Evolutionary conservation across 306 rosid genomes (phyloP), one percentile per base, ranked within the genome.

Genomic region (Carpinus viminea): DNA sequence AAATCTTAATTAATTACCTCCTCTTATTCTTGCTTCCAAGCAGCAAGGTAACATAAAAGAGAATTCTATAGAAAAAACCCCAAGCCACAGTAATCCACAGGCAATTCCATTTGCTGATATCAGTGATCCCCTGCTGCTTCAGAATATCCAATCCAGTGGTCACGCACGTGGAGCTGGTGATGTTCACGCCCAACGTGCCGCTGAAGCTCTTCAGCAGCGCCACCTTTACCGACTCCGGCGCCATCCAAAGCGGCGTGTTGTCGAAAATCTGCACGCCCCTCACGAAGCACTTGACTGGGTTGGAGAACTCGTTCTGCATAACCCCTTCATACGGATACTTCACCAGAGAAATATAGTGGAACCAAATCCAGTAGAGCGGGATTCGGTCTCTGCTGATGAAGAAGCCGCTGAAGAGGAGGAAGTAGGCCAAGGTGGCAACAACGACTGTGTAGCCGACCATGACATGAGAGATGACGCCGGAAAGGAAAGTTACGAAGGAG

Each of bases 261-360:
- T 94, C 98, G 48, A 94, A 94, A 84, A 94, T 82, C 84, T 94
- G 97, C 47, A 80, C 68, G 56, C 98, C 98, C 10, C 91, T 88
- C 31, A 87, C 89, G 43, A 92, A 94, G 55, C 98, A 94, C 80
- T 60, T 74, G 2, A 76, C 50, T 0, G 93, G 87, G 1, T 34
- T 64, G 8, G 69, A 81, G 60, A 94, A 89, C 85, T 94, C 98
- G 75, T 92, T 94, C 74, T 87, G 94, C 79, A 94, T 17, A 17
- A 92, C 97, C 0, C 83, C 97, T 50, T 94, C 97, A n/a, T 88
- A 94, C 0, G 98, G 98, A 26, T 92, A 94, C 79, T 94, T 94
- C 73, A 92, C 98, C 0, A 94, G 87, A 0, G 97, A 94, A 0
- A 92, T 31, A 43, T 92, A 94, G 43, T 94, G 98, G 55, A 94